phyloP scores from a whole-genome alignment of 345 rosid species.

The Rubroshorea leprosula region DNA sequence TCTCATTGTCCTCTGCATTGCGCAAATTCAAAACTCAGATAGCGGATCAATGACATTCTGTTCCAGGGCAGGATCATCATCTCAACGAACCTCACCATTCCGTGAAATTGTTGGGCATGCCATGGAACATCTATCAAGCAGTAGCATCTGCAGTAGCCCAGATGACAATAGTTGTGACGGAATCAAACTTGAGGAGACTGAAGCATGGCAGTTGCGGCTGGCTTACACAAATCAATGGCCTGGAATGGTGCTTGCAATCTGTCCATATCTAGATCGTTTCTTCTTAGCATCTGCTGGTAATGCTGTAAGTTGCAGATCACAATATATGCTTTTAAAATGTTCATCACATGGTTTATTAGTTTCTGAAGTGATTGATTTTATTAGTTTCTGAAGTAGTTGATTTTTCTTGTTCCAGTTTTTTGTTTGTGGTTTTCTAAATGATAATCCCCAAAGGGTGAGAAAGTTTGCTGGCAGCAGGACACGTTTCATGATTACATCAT shows the following conservation, averaged over 20 bases:
- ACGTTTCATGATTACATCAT: constrained; percentile 78
- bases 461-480: constrained; percentile 75
- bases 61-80: constrained; percentile 68
- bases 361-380: constrained; percentile 22
- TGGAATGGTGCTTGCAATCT: constrained; percentile 91
- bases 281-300: constrained; percentile 97
- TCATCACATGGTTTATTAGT: constrained; percentile 8
- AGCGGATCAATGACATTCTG: constrained; percentile 64
- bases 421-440: constrained; percentile 73
- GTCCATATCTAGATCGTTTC: constrained; percentile 84
- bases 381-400: constrained; percentile 20
- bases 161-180: constrained; percentile 81
- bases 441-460: constrained; percentile 66
- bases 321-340: constrained; percentile 15
- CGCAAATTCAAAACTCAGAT: constrained; percentile 61
- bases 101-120: constrained; percentile 61
- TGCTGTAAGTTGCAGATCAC: constrained; percentile 56
- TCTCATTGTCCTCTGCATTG: constrained; percentile 66
- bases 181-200: constrained; percentile 74
- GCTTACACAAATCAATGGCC: constrained; percentile 50
- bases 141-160: constrained; percentile 83
- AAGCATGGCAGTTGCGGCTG: constrained; percentile 68
- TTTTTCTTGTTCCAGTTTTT: constrained; percentile 53
- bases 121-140: constrained; percentile 68
- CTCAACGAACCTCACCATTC: constrained; percentile 79